These are phyloP conservation scores for Clonostachys rhizophaga DNA, from an alignment of 2,329 filamentous ascomycete genomes.

Conservation along the genomic window DNA sequence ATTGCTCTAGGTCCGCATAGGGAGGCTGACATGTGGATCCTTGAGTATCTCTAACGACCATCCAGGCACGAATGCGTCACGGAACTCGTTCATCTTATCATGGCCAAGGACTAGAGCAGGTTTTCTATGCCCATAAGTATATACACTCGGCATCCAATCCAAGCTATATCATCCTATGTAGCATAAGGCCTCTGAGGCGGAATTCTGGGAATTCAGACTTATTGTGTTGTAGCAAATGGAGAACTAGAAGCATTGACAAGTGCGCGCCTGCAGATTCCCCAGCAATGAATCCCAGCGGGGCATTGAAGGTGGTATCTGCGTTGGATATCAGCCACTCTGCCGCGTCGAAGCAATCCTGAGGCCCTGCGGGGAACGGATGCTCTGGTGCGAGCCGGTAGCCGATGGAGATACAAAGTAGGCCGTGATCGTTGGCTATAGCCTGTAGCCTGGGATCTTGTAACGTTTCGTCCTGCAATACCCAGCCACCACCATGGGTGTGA, in stretches of 20 bases:
- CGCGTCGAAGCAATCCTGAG: conserved; percentile 3
- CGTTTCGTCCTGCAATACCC: background rate
- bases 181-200: background rate
- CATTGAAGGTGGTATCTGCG: background rate
- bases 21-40: conserved; percentile 1
- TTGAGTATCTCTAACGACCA: conserved; percentile 20
- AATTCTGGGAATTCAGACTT: background rate
- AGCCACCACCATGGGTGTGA: conserved; percentile 1
- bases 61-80: background rate
- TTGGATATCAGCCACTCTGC: conserved; percentile 1
- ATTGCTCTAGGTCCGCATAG: conserved; percentile 2
- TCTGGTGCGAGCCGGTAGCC: conserved; percentile 4
- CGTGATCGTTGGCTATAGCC: conserved; percentile 57
- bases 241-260: background rate
- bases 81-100: background rate
- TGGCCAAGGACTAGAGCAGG: background rate
- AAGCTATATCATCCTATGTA: background rate
- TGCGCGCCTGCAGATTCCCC: background rate
- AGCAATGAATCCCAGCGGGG: background rate
- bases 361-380: conserved; percentile 1
- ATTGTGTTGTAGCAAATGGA: background rate
- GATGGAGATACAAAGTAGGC: conserved; percentile 52
- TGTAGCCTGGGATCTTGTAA: conserved; percentile 37
- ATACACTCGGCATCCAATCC: background rate
- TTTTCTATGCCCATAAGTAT: background rate